Percentiles rank a stretch among this genome's conserved stretches.
Evolutionary conservation across 805 yeast species (phyloP).

Genomic region (Nakazawaea pomicola): DNA sequence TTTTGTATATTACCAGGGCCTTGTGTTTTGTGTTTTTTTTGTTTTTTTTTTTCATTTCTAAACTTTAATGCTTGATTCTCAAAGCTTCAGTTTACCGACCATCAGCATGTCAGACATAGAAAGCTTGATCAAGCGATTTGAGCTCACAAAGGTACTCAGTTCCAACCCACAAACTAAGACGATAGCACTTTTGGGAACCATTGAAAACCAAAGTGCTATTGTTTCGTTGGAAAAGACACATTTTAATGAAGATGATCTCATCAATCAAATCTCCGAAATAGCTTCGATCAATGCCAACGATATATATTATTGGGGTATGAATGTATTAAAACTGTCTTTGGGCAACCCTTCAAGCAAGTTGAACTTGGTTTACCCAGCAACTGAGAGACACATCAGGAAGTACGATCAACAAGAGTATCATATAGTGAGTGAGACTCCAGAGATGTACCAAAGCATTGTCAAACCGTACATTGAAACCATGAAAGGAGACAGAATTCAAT

Average conservation of each 20-base stretch:
- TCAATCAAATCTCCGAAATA: slow-evolving; percentile 20
- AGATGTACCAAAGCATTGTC: slow-evolving; percentile 55
- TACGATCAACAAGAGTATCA: slow-evolving; percentile 57
- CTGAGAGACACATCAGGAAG: slow-evolving; percentile 77
- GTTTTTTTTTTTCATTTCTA: background rate
- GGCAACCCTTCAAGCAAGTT: slow-evolving; percentile 60
- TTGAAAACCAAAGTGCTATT: slow-evolving; percentile 59
- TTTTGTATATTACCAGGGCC: background rate
- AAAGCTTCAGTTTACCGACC: no score
- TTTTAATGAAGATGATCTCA: slow-evolving; percentile 29
- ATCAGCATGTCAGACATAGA: slow-evolving; percentile 1
- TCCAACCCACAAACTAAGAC: slow-evolving; percentile 65
- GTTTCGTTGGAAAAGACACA: slow-evolving; percentile 69
- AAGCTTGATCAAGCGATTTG: slow-evolving; percentile 36
- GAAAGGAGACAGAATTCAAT: slow-evolving; percentile 73
- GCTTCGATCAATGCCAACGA: slow-evolving; percentile 63
- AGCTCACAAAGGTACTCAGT: slow-evolving; percentile 40
- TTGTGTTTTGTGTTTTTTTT: no score
- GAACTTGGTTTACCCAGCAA: slow-evolving; percentile 84
- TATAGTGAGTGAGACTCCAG: slow-evolving; percentile 76
- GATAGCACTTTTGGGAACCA: slow-evolving; percentile 63
- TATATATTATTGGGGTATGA: slow-evolving; percentile 78
- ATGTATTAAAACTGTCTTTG: slow-evolving; percentile 42
- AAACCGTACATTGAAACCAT: slow-evolving; percentile 72
- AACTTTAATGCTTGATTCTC: no score